Evolutionary conservation across 345 rosid species (phyloP).

Genomic region (Limnanthes douglasii): DNA sequence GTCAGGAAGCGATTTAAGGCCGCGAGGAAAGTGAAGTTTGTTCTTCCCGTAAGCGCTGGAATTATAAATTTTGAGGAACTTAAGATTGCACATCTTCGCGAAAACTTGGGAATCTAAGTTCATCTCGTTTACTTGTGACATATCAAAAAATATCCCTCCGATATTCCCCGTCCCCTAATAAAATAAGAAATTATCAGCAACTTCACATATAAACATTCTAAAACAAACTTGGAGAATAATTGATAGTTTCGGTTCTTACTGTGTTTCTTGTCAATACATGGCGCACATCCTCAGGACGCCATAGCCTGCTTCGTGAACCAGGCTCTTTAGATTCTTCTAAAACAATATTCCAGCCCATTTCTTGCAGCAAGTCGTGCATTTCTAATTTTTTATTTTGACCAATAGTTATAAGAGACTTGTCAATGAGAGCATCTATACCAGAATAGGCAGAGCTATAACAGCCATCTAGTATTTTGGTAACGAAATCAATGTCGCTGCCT

Average conservation of each 20-base stretch:
- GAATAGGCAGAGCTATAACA: conserved; percentile 7
- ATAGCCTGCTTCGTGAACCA: conserved; percentile 10
- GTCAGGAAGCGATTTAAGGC: conserved; percentile 5
- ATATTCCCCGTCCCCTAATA: conserved; percentile 12
- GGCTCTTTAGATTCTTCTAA: conserved; percentile 7
- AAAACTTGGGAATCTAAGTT: conserved; percentile 2
- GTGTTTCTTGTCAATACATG: conserved; percentile 7
- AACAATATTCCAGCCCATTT: conserved; percentile 15
- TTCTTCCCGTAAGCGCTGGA: too few relatives aligned
- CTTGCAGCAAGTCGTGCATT: conserved; percentile 15
- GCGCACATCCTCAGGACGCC: conserved; percentile 1
- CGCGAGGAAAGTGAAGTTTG: too few relatives aligned
- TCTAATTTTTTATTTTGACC: not conserved
- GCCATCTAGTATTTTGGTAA: conserved; percentile 13
- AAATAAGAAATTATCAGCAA: not conserved
- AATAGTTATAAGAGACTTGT: conserved; percentile 15
- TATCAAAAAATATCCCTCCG: conserved; percentile 12
- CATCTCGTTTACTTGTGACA: not conserved
- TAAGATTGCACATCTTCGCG: conserved; percentile 9
- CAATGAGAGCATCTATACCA: conserved; percentile 16
- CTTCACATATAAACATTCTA: not conserved
- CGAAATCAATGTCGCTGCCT: conserved; percentile 10
- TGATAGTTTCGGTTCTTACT: conserved; percentile 3
- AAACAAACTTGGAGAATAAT: not conserved
- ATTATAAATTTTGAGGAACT: conserved; percentile 9